Evolutionary conservation across 352 stramenopile species (phyloP), one percentile per base, ranked within the genome.

Genomic region (Pythium grandisporangium): DNA sequence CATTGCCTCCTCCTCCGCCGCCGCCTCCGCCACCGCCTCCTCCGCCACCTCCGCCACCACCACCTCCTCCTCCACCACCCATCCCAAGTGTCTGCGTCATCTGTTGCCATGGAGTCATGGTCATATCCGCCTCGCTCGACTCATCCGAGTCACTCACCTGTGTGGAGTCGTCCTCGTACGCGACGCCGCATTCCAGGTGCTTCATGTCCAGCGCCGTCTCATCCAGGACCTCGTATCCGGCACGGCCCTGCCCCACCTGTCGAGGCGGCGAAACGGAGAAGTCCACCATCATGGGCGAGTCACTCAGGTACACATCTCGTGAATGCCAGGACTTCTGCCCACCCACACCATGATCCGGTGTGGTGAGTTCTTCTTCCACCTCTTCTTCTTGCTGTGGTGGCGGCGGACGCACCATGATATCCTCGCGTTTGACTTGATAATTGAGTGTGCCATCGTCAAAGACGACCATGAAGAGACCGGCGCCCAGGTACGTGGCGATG

Each of bases 71-170:
- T 4, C 63, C 49, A 37, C 78, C 76, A n/a, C 58, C 58, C 62
- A 89, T 89, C 22, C 76, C 73, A 26, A 89, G 85, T 5, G 73
- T 89, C 32, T 85, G 74, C 2, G 76, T 89, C 73, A 89, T 89
- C 51, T 89, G 76, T 37, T 89, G 76, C 76, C 76, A 89, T 14
- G 74, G 76, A 1, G 76, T 87, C 70, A 89, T 83, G 20, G 47
- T 74, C 59, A 84, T 76, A 37, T 89, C 71, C 43, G 78, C 71
- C 23, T 89, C 76, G 21, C 69, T 84, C 17, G 69, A 84, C 21
- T 86, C 70, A 25, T 79, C 72, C 19, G 70, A 89, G 55, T 89
- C 76, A 37, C 76, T 89, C n/a, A 84, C 67, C 70, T 89, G 74
- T 2, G 76, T 89, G 23, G 70, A 86, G 51, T 89, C 74, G 23